Percentiles rank a stretch among this genome's conserved stretches.
Evolutionary conservation across 208 protist species (phyloP).

Genomic region (Trypanosoma cruzi): DNA sequence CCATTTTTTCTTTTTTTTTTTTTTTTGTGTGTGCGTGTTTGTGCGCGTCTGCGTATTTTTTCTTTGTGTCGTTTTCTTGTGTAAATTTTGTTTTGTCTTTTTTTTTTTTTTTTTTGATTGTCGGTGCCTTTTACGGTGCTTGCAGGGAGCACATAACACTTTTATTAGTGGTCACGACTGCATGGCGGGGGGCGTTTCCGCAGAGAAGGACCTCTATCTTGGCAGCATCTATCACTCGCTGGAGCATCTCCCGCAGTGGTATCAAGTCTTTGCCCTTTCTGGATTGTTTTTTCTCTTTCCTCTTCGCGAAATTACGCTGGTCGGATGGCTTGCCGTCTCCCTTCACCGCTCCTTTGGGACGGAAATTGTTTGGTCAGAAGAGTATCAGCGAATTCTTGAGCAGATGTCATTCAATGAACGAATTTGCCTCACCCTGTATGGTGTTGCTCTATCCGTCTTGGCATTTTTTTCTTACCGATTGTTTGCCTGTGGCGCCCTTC

Average conservation of each 20-base stretch:
- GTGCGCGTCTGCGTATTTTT: neutral
- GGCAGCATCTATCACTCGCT: slow-evolving; percentile 74
- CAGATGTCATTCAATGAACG: slow-evolving; percentile 87
- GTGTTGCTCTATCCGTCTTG: slow-evolving; percentile 51
- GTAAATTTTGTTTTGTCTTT: neutral
- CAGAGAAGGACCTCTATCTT: slow-evolving; percentile 39
- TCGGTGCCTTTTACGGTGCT: neutral
- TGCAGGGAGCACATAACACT: neutral
- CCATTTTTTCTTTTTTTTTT: slow-evolving; percentile 6
- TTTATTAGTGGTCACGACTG: neutral
- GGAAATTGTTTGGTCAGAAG: slow-evolving; percentile 64
- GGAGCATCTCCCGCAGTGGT: slow-evolving; percentile 82
- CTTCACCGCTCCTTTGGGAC: slow-evolving; percentile 86
- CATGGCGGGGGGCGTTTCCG: slow-evolving; percentile 1
- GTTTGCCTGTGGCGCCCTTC: slow-evolving; percentile 55
- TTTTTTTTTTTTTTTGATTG: neutral
- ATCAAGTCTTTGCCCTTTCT: slow-evolving; percentile 66
- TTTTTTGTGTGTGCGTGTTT: neutral
- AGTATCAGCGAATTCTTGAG: slow-evolving; percentile 72
- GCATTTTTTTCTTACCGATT: slow-evolving; percentile 48
- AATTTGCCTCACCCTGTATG: slow-evolving; percentile 86
- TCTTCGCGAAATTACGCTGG: slow-evolving; percentile 64
- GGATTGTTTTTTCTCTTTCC: slow-evolving; percentile 75
- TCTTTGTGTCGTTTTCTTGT: neutral
- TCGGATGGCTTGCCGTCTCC: slow-evolving; percentile 70